Evolutionary conservation across 1,139 yeast species (phyloP), one percentile per base, ranked within the genome.

Genomic region (Meyerozyma elateridarum): DNA sequence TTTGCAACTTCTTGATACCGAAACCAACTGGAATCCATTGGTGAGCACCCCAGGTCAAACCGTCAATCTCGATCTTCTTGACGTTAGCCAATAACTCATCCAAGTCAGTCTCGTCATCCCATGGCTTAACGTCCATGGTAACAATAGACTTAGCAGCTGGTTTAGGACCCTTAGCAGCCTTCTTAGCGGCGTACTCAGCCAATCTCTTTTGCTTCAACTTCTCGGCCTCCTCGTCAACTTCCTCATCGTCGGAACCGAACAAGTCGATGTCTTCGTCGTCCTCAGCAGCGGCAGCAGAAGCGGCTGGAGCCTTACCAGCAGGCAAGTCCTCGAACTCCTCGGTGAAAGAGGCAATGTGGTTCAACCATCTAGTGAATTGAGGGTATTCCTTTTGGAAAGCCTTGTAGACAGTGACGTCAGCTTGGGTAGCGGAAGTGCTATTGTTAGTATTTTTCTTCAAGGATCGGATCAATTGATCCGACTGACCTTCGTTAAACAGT

Each of bases 1-100:
- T 85, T 78, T 91, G 98, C 67, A 91, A 80, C 79, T 93, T 91
- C 85, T 87, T 87, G 78, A 91, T 91, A 79, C 99, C 99, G 83
- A 77, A 91, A 71, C 98, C 99, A 57, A 93, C 94, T 61, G 96
- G 89, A 53, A 91, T 77, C 73, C 79, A 88, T 74, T 84, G 91
- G 77, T 75, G 82, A 59, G 93, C 96, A 84, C 99, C 99, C 98
- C 98, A 91, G 51, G 70, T 71, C 61, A 93, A 84, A 79, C 99
- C 99, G 33, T 89, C 97, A 72, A 71, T 68, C 63, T 79, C 82
- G 54, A 89, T 66, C 49, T 74, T 61, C 79, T 87, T 88, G 59
- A 88, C 96, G 66, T 79, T 77, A 41, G 81, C 89, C 54, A 85
- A 70, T 71, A 91, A 65, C 67, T 80, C 81, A 40, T 91, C 95